phyloP scores from a whole-genome alignment of 2,329 filamentous ascomycete species.

The Xylariaceae sp. region DNA sequence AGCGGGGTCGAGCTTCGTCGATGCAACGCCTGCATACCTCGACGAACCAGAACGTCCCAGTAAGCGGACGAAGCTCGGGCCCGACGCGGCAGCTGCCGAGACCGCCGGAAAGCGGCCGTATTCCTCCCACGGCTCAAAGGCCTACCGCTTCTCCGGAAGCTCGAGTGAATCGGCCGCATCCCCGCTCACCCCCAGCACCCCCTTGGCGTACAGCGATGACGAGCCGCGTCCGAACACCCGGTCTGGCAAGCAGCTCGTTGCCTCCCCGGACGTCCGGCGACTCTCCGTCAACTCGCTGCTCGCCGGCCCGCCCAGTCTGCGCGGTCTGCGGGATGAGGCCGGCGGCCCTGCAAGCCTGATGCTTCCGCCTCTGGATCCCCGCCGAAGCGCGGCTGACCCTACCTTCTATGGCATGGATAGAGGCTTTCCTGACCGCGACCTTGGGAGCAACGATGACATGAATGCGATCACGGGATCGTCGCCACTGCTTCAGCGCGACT shows the following conservation, averaged over 20 bases:
- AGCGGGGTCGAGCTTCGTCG: slow-evolving; percentile 11
- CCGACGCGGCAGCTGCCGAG: slow-evolving; percentile 15
- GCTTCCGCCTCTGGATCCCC: slow-evolving; percentile 18
- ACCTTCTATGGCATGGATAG: slow-evolving; percentile 63
- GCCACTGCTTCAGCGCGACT: slow-evolving; percentile 21
- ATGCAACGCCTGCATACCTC: slow-evolving; percentile 10
- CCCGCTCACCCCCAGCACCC: slow-evolving; percentile 33
- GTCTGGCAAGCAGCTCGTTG: slow-evolving; percentile 10
- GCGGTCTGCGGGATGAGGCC: slow-evolving; percentile 15
- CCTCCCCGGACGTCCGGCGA: slow-evolving; percentile 26
- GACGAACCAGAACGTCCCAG: slow-evolving; percentile 17
- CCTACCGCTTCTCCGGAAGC: slow-evolving; percentile 17
- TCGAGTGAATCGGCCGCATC: slow-evolving; percentile 22
- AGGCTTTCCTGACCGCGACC: slow-evolving; percentile 61
- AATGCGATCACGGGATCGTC: slow-evolving; percentile 49
- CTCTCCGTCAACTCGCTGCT: slow-evolving; percentile 61
- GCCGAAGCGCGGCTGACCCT: slow-evolving; percentile 24
- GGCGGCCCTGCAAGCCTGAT: slow-evolving; percentile 15
- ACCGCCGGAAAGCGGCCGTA: slow-evolving; percentile 18
- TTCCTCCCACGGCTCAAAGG: slow-evolving; percentile 21
- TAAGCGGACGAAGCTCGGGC: slow-evolving; percentile 21
- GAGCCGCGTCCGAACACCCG: slow-evolving; percentile 20
- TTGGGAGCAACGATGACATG: slow-evolving; percentile 63
- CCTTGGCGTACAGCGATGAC: slow-evolving; percentile 31
- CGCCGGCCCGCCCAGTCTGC: slow-evolving; percentile 37